Evolutionary conservation across 2,329 filamentous ascomycete species (phyloP).

Genomic region (Magnaporthales sp.): DNA sequence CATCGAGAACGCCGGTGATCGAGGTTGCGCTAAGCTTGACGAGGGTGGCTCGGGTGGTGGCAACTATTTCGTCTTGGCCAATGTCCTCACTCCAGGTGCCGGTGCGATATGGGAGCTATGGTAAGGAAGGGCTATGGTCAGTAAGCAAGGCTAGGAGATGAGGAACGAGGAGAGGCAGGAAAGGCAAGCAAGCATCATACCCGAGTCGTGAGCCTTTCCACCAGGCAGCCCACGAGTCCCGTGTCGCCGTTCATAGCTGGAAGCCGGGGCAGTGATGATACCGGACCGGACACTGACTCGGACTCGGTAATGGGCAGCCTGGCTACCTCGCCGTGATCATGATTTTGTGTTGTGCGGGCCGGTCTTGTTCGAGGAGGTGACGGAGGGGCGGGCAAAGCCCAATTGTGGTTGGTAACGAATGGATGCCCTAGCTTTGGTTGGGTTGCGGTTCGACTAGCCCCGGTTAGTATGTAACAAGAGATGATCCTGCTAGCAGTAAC

Average conservation of each 20-base stretch:
- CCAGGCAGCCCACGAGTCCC: conserved; percentile 50
- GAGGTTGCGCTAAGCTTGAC: conserved; percentile 49
- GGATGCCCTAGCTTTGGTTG: background rate
- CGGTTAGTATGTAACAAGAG: background rate
- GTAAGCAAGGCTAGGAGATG: background rate
- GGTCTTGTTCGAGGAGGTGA: background rate
- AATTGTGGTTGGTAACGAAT: background rate
- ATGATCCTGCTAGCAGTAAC: background rate
- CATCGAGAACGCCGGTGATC: conserved; percentile 45
- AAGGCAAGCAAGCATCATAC: conserved; percentile 28
- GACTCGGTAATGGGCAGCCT: conserved; percentile 16
- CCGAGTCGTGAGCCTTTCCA: conserved; percentile 54
- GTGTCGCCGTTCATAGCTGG: conserved; percentile 47
- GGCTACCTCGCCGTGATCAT: conserved; percentile 8
- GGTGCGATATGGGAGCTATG: conserved; percentile 54
- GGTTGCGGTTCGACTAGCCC: background rate
- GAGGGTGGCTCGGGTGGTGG: conserved; percentile 52
- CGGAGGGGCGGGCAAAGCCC: background rate
- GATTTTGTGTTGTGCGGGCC: background rate
- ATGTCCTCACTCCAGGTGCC: conserved; percentile 48
- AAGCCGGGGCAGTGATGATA: background rate
- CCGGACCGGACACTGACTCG: background rate
- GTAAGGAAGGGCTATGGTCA: background rate
- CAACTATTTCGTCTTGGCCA: conserved; percentile 50
- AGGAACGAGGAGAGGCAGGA: background rate